Base-by-base conservation (phyloP, 805 yeast genomes). In the Ogataea thermomethanolica region DNA sequence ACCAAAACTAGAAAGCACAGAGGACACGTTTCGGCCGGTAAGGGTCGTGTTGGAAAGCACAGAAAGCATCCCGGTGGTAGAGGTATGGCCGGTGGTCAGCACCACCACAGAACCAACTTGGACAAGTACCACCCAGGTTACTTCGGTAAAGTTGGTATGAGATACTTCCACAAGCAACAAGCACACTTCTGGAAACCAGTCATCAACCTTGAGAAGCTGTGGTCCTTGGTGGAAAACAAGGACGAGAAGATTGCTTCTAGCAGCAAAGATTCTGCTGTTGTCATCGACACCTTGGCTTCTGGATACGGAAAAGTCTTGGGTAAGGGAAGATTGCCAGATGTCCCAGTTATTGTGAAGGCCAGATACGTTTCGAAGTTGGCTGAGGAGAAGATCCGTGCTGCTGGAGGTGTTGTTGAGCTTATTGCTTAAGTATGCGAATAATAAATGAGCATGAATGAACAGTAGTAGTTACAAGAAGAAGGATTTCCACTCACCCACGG, bases 61-160 rank as follows among this genome's bases (percentile, higher is more conserved):
- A 90, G 99, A 89, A 93, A 93, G 95, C 93, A 86, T 67, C 97
- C 99, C 60, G 99, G 99, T 93, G 99, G 99, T 79, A 90, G 98
- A 79, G 99, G 99, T 93, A 91, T 78, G 90, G 99, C 99, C 72
- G 99, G 99, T 91, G 99, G 99, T 88, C 91, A 80, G 78, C 98
- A 91, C 77, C 99, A 93, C 78, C 99, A 93, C 96, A 88, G 99
- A 83, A 90, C 93, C 74, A 93, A 93, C 82, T 76, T 93, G 79
- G 99, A 93, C 76, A 93, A 91, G 78, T 93, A 86, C 96, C 99
- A 93, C 76, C 99, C 99, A 68, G 99, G 99, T 89, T 93, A 93
- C 91, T 93, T 93, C 79, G 99, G 99, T 86, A 95, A 93, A 81
- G 98, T 93, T 71, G 99, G 99, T 90, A 91, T 91, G 97, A 88